Percentiles rank a stretch among this genome's conserved stretches.
Evolutionary conservation across 2,329 filamentous ascomycete genomes (phyloP).

Genomic region (Colletotrichum truncatum): DNA sequence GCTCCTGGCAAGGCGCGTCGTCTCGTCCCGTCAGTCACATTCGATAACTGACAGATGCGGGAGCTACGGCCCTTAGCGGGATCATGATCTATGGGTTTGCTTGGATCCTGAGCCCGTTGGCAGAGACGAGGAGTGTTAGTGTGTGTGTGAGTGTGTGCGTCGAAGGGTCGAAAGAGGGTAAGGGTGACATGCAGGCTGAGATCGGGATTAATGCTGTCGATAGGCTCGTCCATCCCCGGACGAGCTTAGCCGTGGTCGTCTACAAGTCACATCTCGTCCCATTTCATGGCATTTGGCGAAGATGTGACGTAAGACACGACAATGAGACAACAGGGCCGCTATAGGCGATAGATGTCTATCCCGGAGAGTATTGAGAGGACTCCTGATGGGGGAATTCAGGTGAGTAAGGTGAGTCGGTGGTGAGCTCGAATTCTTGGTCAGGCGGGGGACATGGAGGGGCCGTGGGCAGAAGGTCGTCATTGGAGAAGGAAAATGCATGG

Average conservation of each 20-base stretch:
- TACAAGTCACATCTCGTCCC: not conserved
- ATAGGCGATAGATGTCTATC: no score
- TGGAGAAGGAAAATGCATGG: not conserved
- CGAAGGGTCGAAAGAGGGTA: not conserved
- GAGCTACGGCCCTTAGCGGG: conserved; percentile 17
- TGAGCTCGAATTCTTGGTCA: not conserved
- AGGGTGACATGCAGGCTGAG: conserved; percentile 4
- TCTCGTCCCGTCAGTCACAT: conserved; percentile 14
- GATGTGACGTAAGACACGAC: conserved; percentile 13
- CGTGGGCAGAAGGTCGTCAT: not conserved
- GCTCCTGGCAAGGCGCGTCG: conserved; percentile 3
- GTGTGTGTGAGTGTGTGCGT: no score
- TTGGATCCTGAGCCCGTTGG: not conserved
- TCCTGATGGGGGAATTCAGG: not conserved
- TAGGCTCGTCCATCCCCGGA: not conserved
- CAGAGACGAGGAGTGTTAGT: not conserved
- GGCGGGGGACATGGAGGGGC: not conserved
- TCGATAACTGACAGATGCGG: conserved; percentile 24
- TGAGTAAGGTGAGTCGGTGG: not conserved
- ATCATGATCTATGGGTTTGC: not conserved
- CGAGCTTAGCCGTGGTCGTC: not conserved
- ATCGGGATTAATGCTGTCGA: conserved; percentile 11
- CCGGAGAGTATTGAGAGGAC: no score
- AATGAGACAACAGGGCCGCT: conserved; percentile 9
- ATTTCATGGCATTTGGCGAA: not conserved